phyloP scores from a whole-genome alignment of 306 rosid genomes.

The Quercus alba region DNA sequence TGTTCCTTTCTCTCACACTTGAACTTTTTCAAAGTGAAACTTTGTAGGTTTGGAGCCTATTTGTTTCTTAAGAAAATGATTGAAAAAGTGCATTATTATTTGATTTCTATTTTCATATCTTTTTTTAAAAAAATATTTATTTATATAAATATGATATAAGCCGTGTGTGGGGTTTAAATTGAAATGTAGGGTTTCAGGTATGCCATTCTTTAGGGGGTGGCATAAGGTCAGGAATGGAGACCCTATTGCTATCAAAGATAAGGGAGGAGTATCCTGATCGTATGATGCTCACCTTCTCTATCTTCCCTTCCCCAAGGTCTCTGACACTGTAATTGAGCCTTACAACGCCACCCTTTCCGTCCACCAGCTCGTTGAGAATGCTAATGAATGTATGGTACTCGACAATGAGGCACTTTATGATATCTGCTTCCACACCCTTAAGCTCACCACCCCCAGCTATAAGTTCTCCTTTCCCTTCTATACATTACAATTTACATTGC shows the following conservation, averaged over 20 bases:
- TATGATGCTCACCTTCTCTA: constrained; percentile 67
- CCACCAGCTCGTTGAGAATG: constrained; percentile 66
- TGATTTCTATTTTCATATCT: too few species aligned
- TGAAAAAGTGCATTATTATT: not conserved
- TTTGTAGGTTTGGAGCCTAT: not conserved
- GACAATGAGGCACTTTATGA: constrained; percentile 67
- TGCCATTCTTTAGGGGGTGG: constrained; percentile 71
- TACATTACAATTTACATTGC: not conserved
- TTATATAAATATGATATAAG: too few species aligned
- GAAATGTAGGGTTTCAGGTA: constrained; percentile 50
- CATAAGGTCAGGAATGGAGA: constrained; percentile 71
- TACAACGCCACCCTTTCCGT: constrained; percentile 62
- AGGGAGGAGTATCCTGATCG: constrained; percentile 63
- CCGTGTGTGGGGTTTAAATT: not conserved
- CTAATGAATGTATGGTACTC: constrained; percentile 65
- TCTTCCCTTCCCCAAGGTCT: constrained; percentile 62
- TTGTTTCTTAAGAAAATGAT: not conserved
- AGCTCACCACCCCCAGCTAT: constrained; percentile 65
- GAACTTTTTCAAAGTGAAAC: too few species aligned
- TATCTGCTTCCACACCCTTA: constrained; percentile 59
- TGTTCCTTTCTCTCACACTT: too few species aligned
- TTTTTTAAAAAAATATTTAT: too few species aligned
- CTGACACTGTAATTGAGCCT: constrained; percentile 66
- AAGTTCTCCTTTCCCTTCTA: constrained; percentile 7
- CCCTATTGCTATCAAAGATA: constrained; percentile 57